Conservation (phyloP, 148 eudicot genomes). For the Amaranthus hypochondriacus region DNA sequence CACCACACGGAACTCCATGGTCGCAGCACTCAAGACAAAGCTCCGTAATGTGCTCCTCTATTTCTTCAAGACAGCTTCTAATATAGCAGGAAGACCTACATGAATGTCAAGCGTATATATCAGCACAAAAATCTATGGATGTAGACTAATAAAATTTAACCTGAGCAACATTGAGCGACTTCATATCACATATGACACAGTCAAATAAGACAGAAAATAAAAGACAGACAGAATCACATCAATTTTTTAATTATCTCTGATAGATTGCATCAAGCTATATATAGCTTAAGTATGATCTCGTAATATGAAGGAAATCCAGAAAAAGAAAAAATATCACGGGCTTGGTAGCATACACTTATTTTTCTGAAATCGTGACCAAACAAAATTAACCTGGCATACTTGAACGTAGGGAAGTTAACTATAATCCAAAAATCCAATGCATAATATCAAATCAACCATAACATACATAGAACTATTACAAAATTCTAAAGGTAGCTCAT, state of each 20-base stretch:
- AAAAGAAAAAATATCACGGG: neutral
- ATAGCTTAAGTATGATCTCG: neutral
- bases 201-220: neutral
- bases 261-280: neutral
- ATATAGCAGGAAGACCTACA: constrained; percentile 76
- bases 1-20: constrained; percentile 84
- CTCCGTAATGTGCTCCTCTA: constrained; percentile 85
- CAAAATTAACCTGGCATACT: too few relatives aligned
- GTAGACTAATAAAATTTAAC: neutral
- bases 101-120: constrained; percentile 10
- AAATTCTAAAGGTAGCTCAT: too few relatives aligned
- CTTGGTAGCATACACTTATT: too few relatives aligned
- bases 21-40: constrained; percentile 94
- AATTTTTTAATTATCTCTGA: neutral
- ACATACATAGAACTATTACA: too few relatives aligned
- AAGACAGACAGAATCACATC: neutral
- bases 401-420: too few relatives aligned
- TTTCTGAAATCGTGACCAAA: too few relatives aligned
- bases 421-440: too few relatives aligned
- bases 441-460: too few relatives aligned
- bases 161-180: neutral
- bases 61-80: constrained; percentile 73
- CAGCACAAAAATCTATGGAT: constrained; percentile 13
- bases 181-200: neutral
- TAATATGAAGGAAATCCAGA: neutral